Evolutionary conservation across 306 rosid species (phyloP).

Genomic region (Prosopis cineraria): DNA sequence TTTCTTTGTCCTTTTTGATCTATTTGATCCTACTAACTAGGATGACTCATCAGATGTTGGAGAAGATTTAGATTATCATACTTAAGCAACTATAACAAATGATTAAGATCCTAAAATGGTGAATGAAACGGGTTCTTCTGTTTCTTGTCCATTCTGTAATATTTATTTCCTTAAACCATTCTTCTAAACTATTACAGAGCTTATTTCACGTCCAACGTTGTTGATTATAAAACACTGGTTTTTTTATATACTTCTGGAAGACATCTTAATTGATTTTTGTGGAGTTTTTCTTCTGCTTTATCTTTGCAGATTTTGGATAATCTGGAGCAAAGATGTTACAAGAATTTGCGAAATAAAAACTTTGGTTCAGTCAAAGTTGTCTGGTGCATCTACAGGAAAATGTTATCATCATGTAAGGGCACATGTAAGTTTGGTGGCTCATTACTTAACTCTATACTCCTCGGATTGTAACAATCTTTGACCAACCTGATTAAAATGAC

Average conservation of each 20-base stretch:
- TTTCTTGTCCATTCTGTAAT: background rate
- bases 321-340: slow-evolving; percentile 85
- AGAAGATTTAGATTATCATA: background rate
- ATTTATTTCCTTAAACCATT: background rate
- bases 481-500: background rate
- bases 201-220: slow-evolving; percentile 16
- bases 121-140: slow-evolving; percentile 1
- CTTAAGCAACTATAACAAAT: slow-evolving; percentile 14
- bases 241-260: background rate
- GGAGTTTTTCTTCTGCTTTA: slow-evolving; percentile 32
- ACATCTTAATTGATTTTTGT: slow-evolving; percentile 18
- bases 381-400: slow-evolving; percentile 70
- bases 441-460: background rate
- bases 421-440: slow-evolving; percentile 73
- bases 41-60: background rate
- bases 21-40: background rate
- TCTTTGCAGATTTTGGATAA: slow-evolving; percentile 67
- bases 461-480: background rate
- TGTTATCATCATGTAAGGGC: slow-evolving; percentile 80
- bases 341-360: slow-evolving; percentile 77
- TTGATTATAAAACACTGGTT: background rate
- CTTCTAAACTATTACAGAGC: background rate
- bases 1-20: background rate
- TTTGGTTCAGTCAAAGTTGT: slow-evolving; percentile 81
- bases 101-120: slow-evolving; percentile 9